These are phyloP conservation scores for Alternaria brassicae DNA, from an alignment of 2,329 filamentous ascomycete genomes.

Conservation along the genomic window DNA sequence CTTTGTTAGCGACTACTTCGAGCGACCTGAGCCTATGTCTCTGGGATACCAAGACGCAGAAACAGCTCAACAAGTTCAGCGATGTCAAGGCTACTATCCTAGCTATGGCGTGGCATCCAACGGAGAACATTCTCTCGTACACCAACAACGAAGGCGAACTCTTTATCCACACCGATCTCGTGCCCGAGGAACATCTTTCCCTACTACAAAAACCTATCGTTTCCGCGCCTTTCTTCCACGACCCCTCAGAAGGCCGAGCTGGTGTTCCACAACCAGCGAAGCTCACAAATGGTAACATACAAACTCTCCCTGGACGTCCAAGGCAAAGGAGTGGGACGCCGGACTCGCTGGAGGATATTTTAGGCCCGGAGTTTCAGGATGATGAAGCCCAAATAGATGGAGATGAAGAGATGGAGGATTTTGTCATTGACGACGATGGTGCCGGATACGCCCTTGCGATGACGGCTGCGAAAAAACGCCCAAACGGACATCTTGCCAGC, in stretches of 20 bases:
- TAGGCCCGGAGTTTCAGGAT: conserved; percentile 66
- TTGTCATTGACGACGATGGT: conserved; percentile 94
- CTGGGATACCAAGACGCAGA: conserved; percentile 91
- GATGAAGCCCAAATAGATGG: conserved; percentile 56
- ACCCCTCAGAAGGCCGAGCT: conserved; percentile 73
- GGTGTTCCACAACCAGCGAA: conserved; percentile 65
- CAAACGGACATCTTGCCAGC: conserved; percentile 57
- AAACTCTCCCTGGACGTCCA: conserved; percentile 59
- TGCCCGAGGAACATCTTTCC: conserved; percentile 58
- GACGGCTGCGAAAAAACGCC: conserved; percentile 69
- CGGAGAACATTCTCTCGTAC: conserved; percentile 86
- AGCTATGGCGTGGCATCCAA: conserved; percentile 89
- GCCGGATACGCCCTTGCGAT: conserved; percentile 77
- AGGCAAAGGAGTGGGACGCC: conserved; percentile 65
- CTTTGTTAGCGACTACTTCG: conserved; percentile 74
- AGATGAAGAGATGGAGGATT: conserved; percentile 67
- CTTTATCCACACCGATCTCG: conserved; percentile 80
- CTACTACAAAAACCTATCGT: conserved; percentile 65
- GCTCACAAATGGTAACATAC: conserved; percentile 63
- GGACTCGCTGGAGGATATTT: conserved; percentile 83
- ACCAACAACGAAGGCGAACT: conserved; percentile 92
- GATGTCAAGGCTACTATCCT: conserved; percentile 77
- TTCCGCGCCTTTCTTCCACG: conserved; percentile 84
- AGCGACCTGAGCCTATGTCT: conserved; percentile 70
- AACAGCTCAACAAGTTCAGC: conserved; percentile 76